Conservation (phyloP, 768 basidiomycete species). For the Psilocybe cyanescens region DNA sequence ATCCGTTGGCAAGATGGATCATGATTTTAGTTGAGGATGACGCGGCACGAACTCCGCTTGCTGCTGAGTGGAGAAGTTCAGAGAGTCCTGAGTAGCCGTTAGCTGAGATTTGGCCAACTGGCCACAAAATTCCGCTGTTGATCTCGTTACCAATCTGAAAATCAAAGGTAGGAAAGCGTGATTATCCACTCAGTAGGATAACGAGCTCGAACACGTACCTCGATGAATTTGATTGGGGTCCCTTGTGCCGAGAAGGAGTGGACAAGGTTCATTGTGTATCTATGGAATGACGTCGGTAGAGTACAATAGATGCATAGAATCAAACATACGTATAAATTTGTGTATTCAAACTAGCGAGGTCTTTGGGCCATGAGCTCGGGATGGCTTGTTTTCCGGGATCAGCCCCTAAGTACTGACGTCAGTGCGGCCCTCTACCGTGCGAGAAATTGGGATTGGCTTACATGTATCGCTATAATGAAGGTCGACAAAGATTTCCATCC, state of each 20-base stretch:
- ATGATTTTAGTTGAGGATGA: constrained; percentile 52
- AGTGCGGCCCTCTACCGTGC: too few relatives aligned
- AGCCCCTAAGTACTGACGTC: constrained; percentile 46
- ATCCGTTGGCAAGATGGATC: constrained; percentile 68
- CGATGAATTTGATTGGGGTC: constrained; percentile 54
- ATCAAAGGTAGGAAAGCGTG: background rate
- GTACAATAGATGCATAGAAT: background rate
- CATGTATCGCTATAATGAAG: constrained; percentile 70
- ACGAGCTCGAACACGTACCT: constrained; percentile 32
- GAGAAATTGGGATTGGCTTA: constrained; percentile 26
- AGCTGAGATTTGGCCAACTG: constrained; percentile 54
- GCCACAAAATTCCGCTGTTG: constrained; percentile 67
- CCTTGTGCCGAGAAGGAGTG: constrained; percentile 55
- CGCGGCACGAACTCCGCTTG: constrained; percentile 53
- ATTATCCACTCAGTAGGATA: background rate
- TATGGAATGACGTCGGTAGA: constrained; percentile 19
- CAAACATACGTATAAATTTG: constrained; percentile 51
- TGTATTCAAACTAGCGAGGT: constrained; percentile 54
- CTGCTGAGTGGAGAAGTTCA: constrained; percentile 63
- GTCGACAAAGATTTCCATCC: constrained; percentile 58
- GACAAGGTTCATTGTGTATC: constrained; percentile 58
- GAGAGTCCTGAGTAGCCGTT: constrained; percentile 57
- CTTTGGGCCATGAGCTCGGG: constrained; percentile 58
- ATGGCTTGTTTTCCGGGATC: constrained; percentile 67
- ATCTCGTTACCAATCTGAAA: constrained; percentile 66